Evolutionary conservation across 192 early-diverging fungal genomes (phyloP).

Genomic region (Backusella liffmaniae): DNA sequence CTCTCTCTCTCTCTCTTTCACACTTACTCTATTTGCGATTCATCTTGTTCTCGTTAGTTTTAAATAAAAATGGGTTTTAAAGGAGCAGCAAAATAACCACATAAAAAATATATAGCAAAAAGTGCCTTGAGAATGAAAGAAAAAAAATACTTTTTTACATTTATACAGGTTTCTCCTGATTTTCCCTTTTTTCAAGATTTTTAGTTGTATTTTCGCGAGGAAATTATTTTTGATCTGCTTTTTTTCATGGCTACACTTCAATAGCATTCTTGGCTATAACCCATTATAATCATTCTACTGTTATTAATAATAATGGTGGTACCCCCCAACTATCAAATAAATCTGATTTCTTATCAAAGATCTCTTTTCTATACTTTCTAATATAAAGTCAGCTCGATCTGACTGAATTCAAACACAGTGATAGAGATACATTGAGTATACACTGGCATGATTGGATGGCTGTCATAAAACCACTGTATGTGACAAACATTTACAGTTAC

Average conservation of each 20-base stretch:
- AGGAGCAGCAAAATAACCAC: background rate
- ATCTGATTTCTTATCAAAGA: too few relatives aligned
- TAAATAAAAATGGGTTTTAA: background rate
- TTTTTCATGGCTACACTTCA: background rate
- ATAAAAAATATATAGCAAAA: background rate
- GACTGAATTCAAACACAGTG: background rate
- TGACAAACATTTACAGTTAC: background rate
- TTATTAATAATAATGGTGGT: background rate
- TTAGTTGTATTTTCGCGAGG: background rate
- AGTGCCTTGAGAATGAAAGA: background rate
- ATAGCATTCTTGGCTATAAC: background rate
- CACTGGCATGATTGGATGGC: too few relatives aligned
- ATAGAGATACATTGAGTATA: background rate
- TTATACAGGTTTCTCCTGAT: background rate
- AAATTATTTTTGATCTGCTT: slow-evolving; percentile 1
- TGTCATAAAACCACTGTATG: background rate
- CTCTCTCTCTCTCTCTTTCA: background rate
- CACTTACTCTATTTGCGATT: too few relatives aligned
- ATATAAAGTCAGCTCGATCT: background rate
- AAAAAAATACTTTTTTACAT: background rate
- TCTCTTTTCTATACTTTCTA: background rate
- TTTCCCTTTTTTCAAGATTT: background rate
- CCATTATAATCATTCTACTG: background rate
- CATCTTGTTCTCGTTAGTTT: background rate
- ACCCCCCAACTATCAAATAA: too few relatives aligned